phyloP scores from a whole-genome alignment of 169 alveolate genomes.

The Eimeria falciformis region DNA sequence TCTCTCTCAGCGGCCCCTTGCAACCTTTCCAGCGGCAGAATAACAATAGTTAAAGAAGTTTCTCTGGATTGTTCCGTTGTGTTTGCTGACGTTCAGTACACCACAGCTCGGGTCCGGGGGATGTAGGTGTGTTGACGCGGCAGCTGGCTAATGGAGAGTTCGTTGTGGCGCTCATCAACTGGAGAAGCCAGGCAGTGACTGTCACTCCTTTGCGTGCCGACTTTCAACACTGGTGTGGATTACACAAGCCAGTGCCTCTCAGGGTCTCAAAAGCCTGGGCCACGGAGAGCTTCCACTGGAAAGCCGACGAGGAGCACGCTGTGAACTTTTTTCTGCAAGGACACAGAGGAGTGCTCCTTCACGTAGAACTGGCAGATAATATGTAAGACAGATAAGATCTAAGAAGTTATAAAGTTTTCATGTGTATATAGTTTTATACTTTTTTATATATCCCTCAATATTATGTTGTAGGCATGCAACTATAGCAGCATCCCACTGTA shows the following conservation, averaged over 20 bases:
- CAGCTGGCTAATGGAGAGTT: constrained; percentile 30
- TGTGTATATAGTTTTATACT: no score
- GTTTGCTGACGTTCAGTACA: neutral
- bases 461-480: no score
- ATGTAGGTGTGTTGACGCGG: neutral
- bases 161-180: neutral
- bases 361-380: neutral
- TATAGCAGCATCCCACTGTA: no score
- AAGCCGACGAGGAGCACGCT: neutral
- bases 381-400: neutral
- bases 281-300: neutral
- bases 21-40: no score
- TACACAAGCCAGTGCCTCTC: constrained; percentile 10
- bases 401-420: no score
- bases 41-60: neutral
- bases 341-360: constrained; percentile 1
- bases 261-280: constrained; percentile 10
- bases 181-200: neutral
- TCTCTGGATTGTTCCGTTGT: neutral
- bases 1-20: neutral
- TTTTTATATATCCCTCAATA: no score
- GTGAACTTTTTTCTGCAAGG: neutral
- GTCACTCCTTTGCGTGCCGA: neutral
- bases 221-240: neutral
- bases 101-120: neutral